These are phyloP conservation scores for Onygena corvina DNA, from an alignment of 2,329 filamentous ascomycete genomes.

Conservation along the genomic window DNA sequence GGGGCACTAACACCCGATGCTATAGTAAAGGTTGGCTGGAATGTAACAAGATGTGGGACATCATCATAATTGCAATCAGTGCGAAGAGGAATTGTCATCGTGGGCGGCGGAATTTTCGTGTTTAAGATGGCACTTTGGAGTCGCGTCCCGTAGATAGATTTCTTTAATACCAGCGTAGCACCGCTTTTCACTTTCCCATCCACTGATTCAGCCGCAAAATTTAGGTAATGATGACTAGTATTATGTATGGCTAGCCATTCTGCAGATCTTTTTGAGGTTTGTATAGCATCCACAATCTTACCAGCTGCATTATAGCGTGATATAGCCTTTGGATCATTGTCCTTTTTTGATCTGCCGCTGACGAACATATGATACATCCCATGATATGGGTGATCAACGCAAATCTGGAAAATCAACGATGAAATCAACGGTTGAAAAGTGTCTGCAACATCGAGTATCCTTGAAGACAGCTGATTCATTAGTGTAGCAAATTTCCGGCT, in stretches of 20 bases:
- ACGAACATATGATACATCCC: constrained; percentile 96
- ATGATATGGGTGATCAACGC: constrained; percentile 86
- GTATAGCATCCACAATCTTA: constrained; percentile 51
- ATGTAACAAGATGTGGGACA: constrained; percentile 60
- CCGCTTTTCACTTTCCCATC: constrained; percentile 56
- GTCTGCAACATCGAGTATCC: constrained; percentile 57
- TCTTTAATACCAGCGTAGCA: constrained; percentile 50
- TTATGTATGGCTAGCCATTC: constrained; percentile 60
- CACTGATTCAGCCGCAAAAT: constrained; percentile 34
- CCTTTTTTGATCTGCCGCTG: constrained; percentile 53
- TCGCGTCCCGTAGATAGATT: constrained; percentile 49
- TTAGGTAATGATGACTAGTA: constrained; percentile 55
- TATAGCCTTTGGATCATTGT: constrained; percentile 60
- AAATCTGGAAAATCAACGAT: constrained; percentile 67
- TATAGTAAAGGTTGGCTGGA: constrained; percentile 67
- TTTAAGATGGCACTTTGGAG: constrained; percentile 52
- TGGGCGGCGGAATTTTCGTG: constrained; percentile 71
- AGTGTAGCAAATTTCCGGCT: constrained; percentile 84
- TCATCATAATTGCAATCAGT: constrained; percentile 61
- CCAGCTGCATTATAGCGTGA: constrained; percentile 64
- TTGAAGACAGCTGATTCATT: constrained; percentile 95
- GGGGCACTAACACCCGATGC: constrained; percentile 84
- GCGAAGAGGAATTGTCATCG: constrained; percentile 68
- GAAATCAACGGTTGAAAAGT: constrained; percentile 67
- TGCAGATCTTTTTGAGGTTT: constrained; percentile 40